phyloP scores from a whole-genome alignment of 2,329 filamentous ascomycete genomes.

The Didymella arachidicola region DNA sequence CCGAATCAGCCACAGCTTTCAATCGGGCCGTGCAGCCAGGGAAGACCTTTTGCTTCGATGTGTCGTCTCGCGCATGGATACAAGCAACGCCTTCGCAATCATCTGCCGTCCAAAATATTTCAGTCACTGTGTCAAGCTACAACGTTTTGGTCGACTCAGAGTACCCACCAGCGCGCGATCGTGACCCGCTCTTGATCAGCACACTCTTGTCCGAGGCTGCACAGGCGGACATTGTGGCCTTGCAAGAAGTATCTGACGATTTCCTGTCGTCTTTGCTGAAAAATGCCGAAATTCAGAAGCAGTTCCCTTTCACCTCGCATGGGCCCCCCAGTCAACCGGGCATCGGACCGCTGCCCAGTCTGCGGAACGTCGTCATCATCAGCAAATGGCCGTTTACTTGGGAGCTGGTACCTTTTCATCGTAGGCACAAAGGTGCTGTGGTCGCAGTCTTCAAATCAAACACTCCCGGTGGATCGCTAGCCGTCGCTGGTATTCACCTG shows the following conservation, averaged over 20 bases:
- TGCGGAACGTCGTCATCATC: conserved; percentile 68
- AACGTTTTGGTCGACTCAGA: conserved; percentile 55
- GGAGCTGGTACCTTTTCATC: conserved; percentile 62
- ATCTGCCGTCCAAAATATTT: conserved; percentile 9
- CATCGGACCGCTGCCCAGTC: conserved; percentile 64
- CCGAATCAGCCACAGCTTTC: neutral
- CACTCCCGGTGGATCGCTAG: conserved; percentile 49
- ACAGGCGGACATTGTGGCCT: conserved; percentile 51
- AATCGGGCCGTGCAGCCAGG: conserved; percentile 32
- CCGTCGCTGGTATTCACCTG: conserved; percentile 68
- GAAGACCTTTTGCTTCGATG: conserved; percentile 44
- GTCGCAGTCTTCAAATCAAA: conserved; percentile 57
- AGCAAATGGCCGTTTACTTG: conserved; percentile 65
- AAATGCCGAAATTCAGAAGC: conserved; percentile 54
- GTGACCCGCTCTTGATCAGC: conserved; percentile 49
- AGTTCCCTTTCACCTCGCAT: conserved; percentile 66
- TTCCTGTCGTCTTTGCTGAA: conserved; percentile 66
- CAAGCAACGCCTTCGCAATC: neutral
- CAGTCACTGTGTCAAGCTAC: conserved; percentile 52
- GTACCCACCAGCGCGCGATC: conserved; percentile 47
- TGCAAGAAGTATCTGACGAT: conserved; percentile 71
- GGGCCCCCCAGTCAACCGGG: conserved; percentile 62
- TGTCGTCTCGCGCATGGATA: conserved; percentile 36
- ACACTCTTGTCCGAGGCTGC: conserved; percentile 46
- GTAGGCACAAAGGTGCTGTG: conserved; percentile 66